Conservation (phyloP, 192 early-diverging fungal species). For the Coemansia sp. region DNA sequence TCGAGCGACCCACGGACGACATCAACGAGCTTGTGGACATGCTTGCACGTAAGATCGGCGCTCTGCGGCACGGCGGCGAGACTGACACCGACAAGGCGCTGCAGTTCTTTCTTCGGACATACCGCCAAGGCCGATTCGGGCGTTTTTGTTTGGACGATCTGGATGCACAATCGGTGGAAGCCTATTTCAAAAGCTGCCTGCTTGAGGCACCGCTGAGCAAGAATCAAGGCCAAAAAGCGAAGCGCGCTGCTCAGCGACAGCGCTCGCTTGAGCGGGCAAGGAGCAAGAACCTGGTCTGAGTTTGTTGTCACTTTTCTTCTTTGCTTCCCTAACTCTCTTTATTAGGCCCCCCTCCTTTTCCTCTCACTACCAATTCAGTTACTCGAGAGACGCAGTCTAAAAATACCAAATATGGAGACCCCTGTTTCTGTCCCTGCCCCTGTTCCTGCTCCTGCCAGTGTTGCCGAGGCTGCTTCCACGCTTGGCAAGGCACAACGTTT, state of each 20-base stretch:
- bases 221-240: slow-evolving; percentile 45
- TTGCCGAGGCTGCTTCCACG: not conserved
- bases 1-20: slow-evolving; percentile 68
- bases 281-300: slow-evolving; percentile 10
- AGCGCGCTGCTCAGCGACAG: slow-evolving; percentile 36
- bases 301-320: no score
- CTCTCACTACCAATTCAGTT: no score
- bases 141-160: slow-evolving; percentile 80
- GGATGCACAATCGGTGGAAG: slow-evolving; percentile 47
- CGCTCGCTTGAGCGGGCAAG: slow-evolving; percentile 31
- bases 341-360: no score
- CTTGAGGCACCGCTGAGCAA: slow-evolving; percentile 31
- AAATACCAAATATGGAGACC: no score
- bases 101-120: slow-evolving; percentile 70
- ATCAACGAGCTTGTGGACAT: slow-evolving; percentile 61
- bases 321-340: no score
- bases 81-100: slow-evolving; percentile 66
- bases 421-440: no score
- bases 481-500: slow-evolving; percentile 39
- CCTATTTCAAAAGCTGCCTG: slow-evolving; percentile 41
- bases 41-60: slow-evolving; percentile 66
- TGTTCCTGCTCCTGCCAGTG: no score
- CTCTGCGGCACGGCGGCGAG: slow-evolving; percentile 63
- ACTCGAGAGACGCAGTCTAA: no score
- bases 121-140: slow-evolving; percentile 82